Percentiles rank a stretch among this genome's conserved stretches.
phyloP scores from a whole-genome alignment of 148 eudicot genomes.

The Camellia lanceoleosa region DNA sequence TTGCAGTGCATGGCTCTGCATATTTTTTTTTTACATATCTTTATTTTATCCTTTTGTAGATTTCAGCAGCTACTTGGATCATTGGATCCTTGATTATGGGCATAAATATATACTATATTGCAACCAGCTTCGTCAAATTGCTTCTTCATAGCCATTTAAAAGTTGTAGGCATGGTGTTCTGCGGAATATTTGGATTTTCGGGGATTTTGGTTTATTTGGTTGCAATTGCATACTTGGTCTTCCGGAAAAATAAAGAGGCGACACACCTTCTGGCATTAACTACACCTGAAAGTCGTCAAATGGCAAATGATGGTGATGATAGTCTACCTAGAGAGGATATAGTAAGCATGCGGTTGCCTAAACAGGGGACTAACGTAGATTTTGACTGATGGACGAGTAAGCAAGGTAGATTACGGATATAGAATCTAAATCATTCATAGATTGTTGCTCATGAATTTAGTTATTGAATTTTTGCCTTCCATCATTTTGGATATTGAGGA shows the following conservation, averaged over 20 bases:
- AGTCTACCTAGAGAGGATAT: conserved; percentile 75
- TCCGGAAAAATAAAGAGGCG: conserved; percentile 66
- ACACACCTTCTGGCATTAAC: conserved; percentile 59
- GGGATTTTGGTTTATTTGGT: conserved; percentile 68
- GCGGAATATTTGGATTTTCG: conserved; percentile 68
- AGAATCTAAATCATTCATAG: not conserved
- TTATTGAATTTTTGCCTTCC: no score
- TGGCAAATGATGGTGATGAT: conserved; percentile 16
- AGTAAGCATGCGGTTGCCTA: conserved; percentile 82
- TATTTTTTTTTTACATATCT: not conserved
- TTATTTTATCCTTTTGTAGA: conserved; percentile 34
- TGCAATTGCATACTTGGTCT: conserved; percentile 62
- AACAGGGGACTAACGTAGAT: conserved; percentile 35
- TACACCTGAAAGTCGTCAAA: conserved; percentile 36
- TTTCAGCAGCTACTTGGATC: conserved; percentile 81
- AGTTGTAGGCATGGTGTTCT: conserved; percentile 42
- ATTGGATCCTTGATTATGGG: conserved; percentile 85
- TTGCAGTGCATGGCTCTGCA: not conserved
- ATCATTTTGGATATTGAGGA: no score
- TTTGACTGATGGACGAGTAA: conserved; percentile 15
- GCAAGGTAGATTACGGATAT: not conserved
- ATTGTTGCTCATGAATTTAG: not conserved
- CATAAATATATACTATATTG: conserved; percentile 79
- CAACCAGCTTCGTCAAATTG: conserved; percentile 57
- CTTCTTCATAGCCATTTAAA: conserved; percentile 60